Base-by-base conservation (phyloP, 2,329 filamentous ascomycete species). In the Lachnum nothofagi region DNA sequence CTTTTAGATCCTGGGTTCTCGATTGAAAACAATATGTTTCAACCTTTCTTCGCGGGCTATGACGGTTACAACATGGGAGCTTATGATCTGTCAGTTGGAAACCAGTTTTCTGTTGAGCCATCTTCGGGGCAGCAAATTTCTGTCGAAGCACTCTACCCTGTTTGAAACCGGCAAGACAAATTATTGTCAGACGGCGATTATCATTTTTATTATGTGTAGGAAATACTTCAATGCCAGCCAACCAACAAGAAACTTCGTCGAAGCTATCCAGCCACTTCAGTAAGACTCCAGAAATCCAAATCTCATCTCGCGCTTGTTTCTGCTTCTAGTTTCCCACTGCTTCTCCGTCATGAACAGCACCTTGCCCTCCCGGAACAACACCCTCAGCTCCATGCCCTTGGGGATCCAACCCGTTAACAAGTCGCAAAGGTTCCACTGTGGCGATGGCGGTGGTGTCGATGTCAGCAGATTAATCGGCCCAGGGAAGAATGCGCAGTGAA, bases 1-100 rank as follows among this genome's bases (percentile, higher is more conserved):
- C 19, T 53, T 2, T 38, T 53, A n/a, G 49, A 46, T 44, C 46
- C 50, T 37, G 46, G 50, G 6, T 53, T 53, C 37, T 46, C 33
- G 1, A 35, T 53, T 10, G 35, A 46, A 14, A 46, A 53, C 31
- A 44, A 44, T 37, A 19, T 35, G 16, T 49, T 48, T 27, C 47
- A 49, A 23, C 34, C 42, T 44, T 49, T 44, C 27, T 46, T 44
- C 9, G 23, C 16, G 9, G 25, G 31, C 5, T 53, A 49, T 20
- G 35, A 43, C 8, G 42, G 44, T 42, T 24, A 37, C 17, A 40
- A 47, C 3, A 10, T 24, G 9, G 50, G 38, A 31, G 27, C 14
- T 41, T 47, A 48, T 40, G 34, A 47, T 27, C 12, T 12, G 6
- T 27, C 12, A 12, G 25, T 6, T 27, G 25, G 25, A 27, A 27